Percentiles rank a stretch among this genome's conserved stretches.
These are phyloP conservation scores for Trichoderma guizhouense DNA, from an alignment of 2,329 filamentous ascomycete genomes.

Conservation along the genomic window DNA sequence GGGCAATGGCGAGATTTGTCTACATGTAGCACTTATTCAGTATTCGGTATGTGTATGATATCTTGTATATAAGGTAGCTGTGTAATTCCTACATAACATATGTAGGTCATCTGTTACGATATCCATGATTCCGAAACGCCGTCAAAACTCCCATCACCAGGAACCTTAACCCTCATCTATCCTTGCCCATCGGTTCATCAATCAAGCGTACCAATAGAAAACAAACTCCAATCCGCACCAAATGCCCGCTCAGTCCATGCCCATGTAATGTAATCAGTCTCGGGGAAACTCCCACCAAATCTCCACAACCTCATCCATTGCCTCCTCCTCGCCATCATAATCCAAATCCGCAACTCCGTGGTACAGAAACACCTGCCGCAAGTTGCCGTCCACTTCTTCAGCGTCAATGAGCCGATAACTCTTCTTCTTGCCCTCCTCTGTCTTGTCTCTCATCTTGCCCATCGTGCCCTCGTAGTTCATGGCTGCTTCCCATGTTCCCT, in stretches of 20 bases:
- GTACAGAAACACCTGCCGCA: slow-evolving; percentile 56
- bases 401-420: slow-evolving; percentile 49
- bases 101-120: neutral
- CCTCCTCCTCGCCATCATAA: slow-evolving; percentile 38
- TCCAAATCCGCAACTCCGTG: neutral
- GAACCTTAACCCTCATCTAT: neutral
- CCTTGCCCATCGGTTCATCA: neutral
- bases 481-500: slow-evolving; percentile 53
- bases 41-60: neutral
- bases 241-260: neutral
- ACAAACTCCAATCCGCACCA: neutral
- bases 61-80: neutral
- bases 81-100: neutral
- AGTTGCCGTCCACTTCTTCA: slow-evolving; percentile 38
- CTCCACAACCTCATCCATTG: slow-evolving; percentile 46
- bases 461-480: slow-evolving; percentile 51
- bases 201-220: neutral
- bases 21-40: no score
- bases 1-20: neutral
- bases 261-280: neutral
- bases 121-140: neutral
- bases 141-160: neutral
- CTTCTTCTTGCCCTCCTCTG: slow-evolving; percentile 44
- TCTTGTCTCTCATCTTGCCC: slow-evolving; percentile 45
- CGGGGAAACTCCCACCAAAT: slow-evolving; percentile 42